phyloP scores from a whole-genome alignment of 192 early-diverging fungal species.

The Endogone sp. region DNA sequence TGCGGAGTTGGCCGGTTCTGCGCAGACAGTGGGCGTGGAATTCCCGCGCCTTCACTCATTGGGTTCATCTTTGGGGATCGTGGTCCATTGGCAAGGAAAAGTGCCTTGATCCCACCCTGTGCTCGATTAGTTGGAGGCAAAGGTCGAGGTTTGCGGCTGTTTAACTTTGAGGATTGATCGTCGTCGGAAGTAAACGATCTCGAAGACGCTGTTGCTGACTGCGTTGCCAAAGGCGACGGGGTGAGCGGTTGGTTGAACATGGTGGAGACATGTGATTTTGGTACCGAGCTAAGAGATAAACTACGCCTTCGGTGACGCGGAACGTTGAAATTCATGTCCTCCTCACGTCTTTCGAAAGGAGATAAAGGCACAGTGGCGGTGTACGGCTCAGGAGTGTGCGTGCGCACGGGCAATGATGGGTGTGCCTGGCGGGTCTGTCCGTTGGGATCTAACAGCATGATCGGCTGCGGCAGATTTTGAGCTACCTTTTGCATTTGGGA shows the following conservation, averaged over 20 bases:
- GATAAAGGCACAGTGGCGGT: neutral
- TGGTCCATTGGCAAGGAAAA: neutral
- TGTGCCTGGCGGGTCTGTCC: neutral
- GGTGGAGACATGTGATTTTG: neutral
- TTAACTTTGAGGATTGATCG: neutral
- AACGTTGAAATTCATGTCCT: neutral
- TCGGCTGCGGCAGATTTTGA: neutral
- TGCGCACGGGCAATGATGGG: neutral
- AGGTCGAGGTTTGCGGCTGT: neutral
- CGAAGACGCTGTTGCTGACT: neutral
- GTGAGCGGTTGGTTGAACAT: neutral
- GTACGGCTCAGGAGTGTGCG: neutral
- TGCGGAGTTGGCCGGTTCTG: neutral
- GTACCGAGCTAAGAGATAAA: neutral
- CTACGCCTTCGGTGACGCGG: neutral
- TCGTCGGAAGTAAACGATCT: neutral
- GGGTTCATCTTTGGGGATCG: neutral
- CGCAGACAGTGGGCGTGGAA: neutral
- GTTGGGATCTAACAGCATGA: neutral
- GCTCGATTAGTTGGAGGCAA: neutral
- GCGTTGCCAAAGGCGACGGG: neutral
- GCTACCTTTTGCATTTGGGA: neutral
- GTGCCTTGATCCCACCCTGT: neutral
- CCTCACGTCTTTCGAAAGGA: neutral
- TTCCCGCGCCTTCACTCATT: neutral